Evolutionary conservation across 495 filamentous ascomycete species (phyloP).

Genomic region (Penicillium verhagenii): DNA sequence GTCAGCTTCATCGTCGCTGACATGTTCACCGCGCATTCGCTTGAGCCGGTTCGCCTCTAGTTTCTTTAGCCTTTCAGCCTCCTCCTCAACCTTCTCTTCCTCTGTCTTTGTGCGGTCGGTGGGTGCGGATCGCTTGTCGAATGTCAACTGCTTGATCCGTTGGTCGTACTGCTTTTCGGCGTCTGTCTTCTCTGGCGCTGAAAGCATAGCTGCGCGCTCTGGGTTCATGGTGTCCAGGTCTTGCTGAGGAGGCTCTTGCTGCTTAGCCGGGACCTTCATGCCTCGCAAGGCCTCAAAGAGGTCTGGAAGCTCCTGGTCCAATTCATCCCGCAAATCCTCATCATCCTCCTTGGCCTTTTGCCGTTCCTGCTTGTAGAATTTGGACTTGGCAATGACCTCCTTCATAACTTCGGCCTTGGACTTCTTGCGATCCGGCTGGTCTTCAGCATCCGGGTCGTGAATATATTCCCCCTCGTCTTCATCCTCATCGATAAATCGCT

Average conservation of each 20-base stretch:
- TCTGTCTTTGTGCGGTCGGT: conserved; percentile 87
- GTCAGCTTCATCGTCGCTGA: conserved; percentile 44
- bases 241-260: conserved; percentile 37
- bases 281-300: conserved; percentile 70
- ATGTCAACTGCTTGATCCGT: conserved; percentile 73
- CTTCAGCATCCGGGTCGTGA: conserved; percentile 40
- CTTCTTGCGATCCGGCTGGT: conserved; percentile 76
- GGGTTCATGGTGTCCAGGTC: conserved; percentile 56
- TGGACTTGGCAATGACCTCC: conserved; percentile 96
- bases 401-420: conserved; percentile 94
- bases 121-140: conserved; percentile 78
- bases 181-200: conserved; percentile 58
- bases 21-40: conserved; percentile 45
- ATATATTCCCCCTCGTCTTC: conserved; percentile 38
- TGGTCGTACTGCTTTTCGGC: conserved; percentile 84
- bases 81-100: conserved; percentile 78
- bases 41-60: conserved; percentile 71
- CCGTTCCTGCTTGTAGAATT: conserved; percentile 87
- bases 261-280: conserved; percentile 40
- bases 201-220: conserved; percentile 56
- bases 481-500: conserved; percentile 39
- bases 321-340: conserved; percentile 79
- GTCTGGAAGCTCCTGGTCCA: conserved; percentile 75
- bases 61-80: conserved; percentile 68
- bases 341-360: conserved; percentile 93